Percentiles rank a stretch among this genome's conserved stretches.
Evolutionary conservation across 75 land plant genomes (phyloP).

Genomic region (Ceratopteris richardii): DNA sequence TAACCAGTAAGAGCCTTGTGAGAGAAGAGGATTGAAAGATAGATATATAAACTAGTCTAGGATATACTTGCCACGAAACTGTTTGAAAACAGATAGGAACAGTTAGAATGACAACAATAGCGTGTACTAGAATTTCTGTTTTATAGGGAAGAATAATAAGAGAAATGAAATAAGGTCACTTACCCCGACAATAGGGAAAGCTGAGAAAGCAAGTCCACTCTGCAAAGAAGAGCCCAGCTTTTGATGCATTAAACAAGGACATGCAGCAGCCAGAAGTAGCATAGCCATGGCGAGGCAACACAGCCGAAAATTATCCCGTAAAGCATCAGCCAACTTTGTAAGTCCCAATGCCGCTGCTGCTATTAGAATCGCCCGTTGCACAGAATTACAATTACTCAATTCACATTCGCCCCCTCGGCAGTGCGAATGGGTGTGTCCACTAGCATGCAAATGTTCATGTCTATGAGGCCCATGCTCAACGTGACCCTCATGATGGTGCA

Average conservation of each 20-base stretch:
- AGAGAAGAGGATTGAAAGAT: too few species aligned
- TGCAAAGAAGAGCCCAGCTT: conserved; percentile 36
- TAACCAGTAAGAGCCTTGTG: too few species aligned
- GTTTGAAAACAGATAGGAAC: too few species aligned
- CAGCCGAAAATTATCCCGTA: conserved; percentile 65
- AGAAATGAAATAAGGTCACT: too few species aligned
- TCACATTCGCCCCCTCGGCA: neutral
- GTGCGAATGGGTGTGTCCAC: neutral
- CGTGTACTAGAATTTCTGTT: too few species aligned
- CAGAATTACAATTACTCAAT: conserved; percentile 3
- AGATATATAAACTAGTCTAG: too few species aligned
- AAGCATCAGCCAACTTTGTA: conserved; percentile 54
- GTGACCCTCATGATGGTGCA: neutral
- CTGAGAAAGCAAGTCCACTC: conserved; percentile 45
- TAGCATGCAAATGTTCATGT: neutral
- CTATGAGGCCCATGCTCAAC: neutral
- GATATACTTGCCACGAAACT: too few species aligned
- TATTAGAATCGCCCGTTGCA: conserved; percentile 39
- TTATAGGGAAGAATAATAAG: too few species aligned
- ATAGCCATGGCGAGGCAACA: conserved; percentile 69
- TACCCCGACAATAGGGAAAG: conserved; percentile 94
- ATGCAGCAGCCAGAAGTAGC: conserved; percentile 59
- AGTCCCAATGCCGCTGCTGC: conserved; percentile 54
- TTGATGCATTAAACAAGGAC: conserved; percentile 47
- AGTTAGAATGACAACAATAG: too few species aligned